Evolutionary conservation across 2,329 filamentous ascomycete species (phyloP).

Genomic region (Hypoxylon sp.): DNA sequence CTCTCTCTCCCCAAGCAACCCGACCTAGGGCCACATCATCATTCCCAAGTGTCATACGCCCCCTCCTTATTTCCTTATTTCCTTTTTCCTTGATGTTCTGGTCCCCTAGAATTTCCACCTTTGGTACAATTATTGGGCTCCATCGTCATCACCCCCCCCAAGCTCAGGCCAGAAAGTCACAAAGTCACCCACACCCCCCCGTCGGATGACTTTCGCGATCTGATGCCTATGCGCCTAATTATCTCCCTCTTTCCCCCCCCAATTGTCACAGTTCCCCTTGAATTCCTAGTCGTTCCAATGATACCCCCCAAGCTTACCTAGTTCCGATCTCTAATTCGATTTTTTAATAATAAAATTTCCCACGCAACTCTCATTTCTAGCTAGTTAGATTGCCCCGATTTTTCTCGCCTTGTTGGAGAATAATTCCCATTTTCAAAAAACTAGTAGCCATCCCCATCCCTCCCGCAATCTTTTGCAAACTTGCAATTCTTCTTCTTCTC

Average conservation of each 20-base stretch:
- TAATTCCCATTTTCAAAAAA: conserved; percentile 62
- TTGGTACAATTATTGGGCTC: conserved; percentile 45
- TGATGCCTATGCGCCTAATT: conserved; percentile 48
- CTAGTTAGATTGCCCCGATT: conserved; percentile 62
- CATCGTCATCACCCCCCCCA: conserved; percentile 40
- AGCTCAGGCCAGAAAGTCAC: conserved; percentile 36
- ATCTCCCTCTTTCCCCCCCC: conserved; percentile 30
- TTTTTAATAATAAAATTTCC: conserved; percentile 58
- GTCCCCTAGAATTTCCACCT: conserved; percentile 30
- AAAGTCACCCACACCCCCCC: conserved; percentile 31
- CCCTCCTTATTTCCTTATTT: conserved; percentile 20
- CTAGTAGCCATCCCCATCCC: conserved; percentile 67
- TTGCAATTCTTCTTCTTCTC: conserved; percentile 51
- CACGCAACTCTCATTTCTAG: conserved; percentile 57
- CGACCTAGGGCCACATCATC: conserved; percentile 37
- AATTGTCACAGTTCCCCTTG: conserved; percentile 41
- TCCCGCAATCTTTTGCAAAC: conserved; percentile 54
- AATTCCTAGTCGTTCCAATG: conserved; percentile 48
- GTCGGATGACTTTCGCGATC: conserved; percentile 47
- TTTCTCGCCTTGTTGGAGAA: conserved; percentile 63
- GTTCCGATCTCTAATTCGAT: conserved; percentile 57
- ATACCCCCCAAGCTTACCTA: conserved; percentile 50
- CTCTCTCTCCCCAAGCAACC: neutral
- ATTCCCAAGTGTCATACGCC: conserved; percentile 40
- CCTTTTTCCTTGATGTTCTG: conserved; percentile 17